Percentiles rank a stretch among this genome's conserved stretches.
These are phyloP conservation scores for Phaffia australis DNA, from an alignment of 768 basidiomycete species.

Conservation along the genomic window DNA sequence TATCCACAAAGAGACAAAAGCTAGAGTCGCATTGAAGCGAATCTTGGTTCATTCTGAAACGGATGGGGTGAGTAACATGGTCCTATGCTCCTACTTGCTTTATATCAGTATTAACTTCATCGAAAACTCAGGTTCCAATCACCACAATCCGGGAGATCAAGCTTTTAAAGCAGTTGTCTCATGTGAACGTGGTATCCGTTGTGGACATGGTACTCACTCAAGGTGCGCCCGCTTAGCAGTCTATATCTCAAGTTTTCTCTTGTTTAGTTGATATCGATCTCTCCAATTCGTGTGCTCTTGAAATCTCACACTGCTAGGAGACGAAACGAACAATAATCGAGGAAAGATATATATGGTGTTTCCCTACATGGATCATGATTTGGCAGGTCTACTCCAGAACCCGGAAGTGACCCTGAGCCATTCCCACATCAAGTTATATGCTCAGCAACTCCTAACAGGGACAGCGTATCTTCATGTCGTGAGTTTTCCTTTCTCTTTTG, in stretches of 20 bases:
- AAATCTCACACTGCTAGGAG: constrained; percentile 29
- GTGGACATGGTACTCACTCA: constrained; percentile 77
- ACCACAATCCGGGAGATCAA: constrained; percentile 96
- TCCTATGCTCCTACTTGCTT: neutral
- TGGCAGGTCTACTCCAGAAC: constrained; percentile 87
- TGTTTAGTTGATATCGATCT: constrained; percentile 2
- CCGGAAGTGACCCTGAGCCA: constrained; percentile 57
- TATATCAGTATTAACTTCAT: neutral
- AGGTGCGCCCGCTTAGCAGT: constrained; percentile 29
- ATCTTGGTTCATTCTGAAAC: constrained; percentile 95
- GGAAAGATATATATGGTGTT: constrained; percentile 96
- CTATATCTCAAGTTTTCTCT: neutral
- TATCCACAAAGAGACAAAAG: constrained; percentile 50
- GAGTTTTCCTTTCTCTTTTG: constrained; percentile 34
- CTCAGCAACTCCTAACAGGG: constrained; percentile 91
- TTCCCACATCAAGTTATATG: constrained; percentile 86
- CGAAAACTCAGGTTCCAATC: constrained; percentile 50
- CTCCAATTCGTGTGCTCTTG: neutral
- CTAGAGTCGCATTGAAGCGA: constrained; percentile 74
- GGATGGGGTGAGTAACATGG: constrained; percentile 57
- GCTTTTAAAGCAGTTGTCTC: constrained; percentile 78
- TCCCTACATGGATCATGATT: constrained; percentile 99
- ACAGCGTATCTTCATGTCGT: constrained; percentile 93
- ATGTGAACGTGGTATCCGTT: constrained; percentile 74
- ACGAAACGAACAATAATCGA: constrained; percentile 54